Evolutionary conservation across 768 basidiomycete species (phyloP).

Genomic region (Cantharellus anzutake): DNA sequence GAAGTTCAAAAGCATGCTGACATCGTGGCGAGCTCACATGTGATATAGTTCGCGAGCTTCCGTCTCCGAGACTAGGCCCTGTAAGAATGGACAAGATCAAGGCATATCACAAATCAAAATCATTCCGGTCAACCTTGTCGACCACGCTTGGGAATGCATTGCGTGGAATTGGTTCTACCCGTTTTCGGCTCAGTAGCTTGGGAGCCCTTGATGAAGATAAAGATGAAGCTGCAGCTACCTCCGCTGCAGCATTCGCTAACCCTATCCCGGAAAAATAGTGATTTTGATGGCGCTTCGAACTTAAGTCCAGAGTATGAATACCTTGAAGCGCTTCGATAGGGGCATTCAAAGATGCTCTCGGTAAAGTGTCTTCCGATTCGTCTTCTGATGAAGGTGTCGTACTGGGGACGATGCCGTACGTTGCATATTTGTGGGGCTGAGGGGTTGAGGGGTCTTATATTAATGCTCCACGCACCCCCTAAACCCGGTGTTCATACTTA

Average conservation of each 20-base stretch:
- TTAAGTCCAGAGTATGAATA: background rate
- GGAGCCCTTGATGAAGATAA: background rate
- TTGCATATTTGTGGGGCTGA: constrained; percentile 76
- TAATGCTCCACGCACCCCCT: background rate
- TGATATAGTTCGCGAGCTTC: constrained; percentile 86
- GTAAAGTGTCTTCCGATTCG: constrained; percentile 77
- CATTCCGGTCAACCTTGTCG: constrained; percentile 38
- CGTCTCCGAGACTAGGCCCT: constrained; percentile 69
- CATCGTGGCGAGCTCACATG: constrained; percentile 33
- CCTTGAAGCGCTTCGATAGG: constrained; percentile 91
- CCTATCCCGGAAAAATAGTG: background rate
- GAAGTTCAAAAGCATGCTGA: background rate
- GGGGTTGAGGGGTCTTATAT: background rate
- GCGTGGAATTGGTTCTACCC: constrained; percentile 62
- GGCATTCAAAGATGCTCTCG: constrained; percentile 66
- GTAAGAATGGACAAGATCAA: constrained; percentile 6
- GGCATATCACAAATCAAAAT: background rate
- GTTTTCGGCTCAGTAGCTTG: constrained; percentile 65
- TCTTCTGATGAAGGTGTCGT: constrained; percentile 76
- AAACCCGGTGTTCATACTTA: constrained; percentile 17
- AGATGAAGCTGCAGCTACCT: constrained; percentile 39
- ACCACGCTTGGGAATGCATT: constrained; percentile 82
- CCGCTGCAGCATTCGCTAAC: constrained; percentile 86
- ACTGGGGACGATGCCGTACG: constrained; percentile 76
- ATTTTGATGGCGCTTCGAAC: background rate